A percentile compares a stretch with the other conserved stretches of the same genome.
Conservation (phyloP, 345 rosid genomes). For the Lepidium sativum region DNA sequence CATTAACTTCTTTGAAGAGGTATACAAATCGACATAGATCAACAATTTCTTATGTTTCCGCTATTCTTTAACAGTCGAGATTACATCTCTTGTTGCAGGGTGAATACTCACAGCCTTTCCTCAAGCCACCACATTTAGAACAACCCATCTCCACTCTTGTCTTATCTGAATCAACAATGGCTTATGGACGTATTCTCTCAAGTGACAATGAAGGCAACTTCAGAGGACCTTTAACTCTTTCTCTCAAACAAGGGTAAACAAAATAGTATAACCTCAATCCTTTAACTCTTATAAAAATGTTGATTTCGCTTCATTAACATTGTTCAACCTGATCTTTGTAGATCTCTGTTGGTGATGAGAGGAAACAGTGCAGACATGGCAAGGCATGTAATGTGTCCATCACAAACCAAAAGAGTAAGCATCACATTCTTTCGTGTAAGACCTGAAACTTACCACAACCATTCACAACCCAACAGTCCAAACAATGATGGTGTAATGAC, state of each 20-base stretch:
- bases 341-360: slow-evolving; percentile 81
- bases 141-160: slow-evolving; percentile 85
- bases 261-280: background rate
- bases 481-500: slow-evolving; percentile 50
- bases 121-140: slow-evolving; percentile 91
- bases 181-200: slow-evolving; percentile 71
- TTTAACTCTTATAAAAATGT: background rate
- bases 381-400: slow-evolving; percentile 78
- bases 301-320: background rate
- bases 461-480: slow-evolving; percentile 50
- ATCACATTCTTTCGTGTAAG: slow-evolving; percentile 82
- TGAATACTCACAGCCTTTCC: slow-evolving; percentile 84
- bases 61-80: background rate
- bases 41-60: background rate
- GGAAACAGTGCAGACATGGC: slow-evolving; percentile 87
- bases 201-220: slow-evolving; percentile 80
- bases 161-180: slow-evolving; percentile 83
- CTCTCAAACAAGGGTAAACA: slow-evolving; percentile 69
- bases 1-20: slow-evolving; percentile 93
- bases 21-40: slow-evolving; percentile 14
- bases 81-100: slow-evolving; percentile 36
- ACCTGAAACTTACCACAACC: slow-evolving; percentile 39
- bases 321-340: slow-evolving; percentile 12
- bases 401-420: slow-evolving; percentile 57
- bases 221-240: slow-evolving; percentile 58